Evolutionary conservation across 2,329 filamentous ascomycete genomes (phyloP).

Genomic region (Tolypocladium guangdongense): DNA sequence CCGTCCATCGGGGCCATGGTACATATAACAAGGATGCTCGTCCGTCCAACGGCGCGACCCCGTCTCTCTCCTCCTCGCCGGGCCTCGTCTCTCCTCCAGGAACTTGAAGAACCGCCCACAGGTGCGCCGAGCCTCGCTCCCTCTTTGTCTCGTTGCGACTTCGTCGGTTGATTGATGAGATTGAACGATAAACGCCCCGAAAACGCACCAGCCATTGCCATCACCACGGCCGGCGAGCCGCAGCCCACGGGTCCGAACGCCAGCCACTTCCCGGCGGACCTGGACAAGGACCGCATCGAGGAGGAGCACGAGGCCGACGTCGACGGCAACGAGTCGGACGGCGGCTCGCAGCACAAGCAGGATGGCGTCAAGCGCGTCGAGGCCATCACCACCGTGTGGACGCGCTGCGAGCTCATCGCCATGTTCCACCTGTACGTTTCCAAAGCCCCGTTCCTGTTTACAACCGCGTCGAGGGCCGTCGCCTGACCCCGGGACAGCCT

Average conservation of each 20-base stretch:
- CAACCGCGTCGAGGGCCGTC: not conserved
- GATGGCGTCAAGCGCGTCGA: conserved; percentile 26
- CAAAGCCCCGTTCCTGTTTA: not conserved
- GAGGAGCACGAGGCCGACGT: not conserved
- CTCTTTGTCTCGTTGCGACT: not conserved
- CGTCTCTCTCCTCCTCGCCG: not conserved
- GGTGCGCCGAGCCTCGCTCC: not conserved
- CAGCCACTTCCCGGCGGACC: not conserved
- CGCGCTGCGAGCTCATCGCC: conserved; percentile 19
- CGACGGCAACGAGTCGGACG: conserved; percentile 1
- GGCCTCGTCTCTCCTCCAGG: too few species aligned
- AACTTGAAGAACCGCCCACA: not conserved
- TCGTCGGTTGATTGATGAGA: not conserved
- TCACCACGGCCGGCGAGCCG: not conserved
- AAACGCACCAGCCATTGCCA: not conserved
- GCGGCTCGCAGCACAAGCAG: conserved; percentile 17
- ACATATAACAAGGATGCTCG: not conserved
- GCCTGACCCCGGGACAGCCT: conserved; percentile 15
- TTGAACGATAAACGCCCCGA: not conserved
- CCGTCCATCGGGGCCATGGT: not conserved
- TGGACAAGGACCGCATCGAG: not conserved
- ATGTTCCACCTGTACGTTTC: conserved; percentile 25
- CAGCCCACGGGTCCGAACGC: not conserved
- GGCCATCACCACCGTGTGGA: conserved; percentile 28
- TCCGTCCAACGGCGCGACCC: not conserved